phyloP scores from a whole-genome alignment of 352 stramenopile species.

The Globisporangium splendens region DNA sequence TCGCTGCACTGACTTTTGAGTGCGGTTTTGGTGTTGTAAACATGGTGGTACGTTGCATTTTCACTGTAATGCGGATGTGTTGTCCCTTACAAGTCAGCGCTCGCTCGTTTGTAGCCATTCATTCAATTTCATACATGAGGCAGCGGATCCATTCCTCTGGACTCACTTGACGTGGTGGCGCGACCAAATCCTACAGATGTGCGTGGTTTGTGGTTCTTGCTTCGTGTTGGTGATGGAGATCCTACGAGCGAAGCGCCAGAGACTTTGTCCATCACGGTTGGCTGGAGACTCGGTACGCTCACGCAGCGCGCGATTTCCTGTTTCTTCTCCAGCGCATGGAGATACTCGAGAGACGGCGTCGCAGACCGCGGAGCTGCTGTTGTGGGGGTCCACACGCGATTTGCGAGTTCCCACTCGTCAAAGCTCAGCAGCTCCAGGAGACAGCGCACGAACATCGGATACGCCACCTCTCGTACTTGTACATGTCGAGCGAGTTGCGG shows the following conservation, averaged over 20 bases:
- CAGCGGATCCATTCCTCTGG: slow-evolving; percentile 8
- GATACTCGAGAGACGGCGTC: slow-evolving; percentile 30
- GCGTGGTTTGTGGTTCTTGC: slow-evolving; percentile 15
- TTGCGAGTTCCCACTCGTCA: slow-evolving; percentile 59
- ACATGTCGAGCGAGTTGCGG: slow-evolving; percentile 84
- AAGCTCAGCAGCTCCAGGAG: slow-evolving; percentile 72
- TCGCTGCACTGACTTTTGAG: too few relatives aligned
- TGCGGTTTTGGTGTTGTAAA: too few relatives aligned
- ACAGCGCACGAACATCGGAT: slow-evolving; percentile 80
- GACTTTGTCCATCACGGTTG: slow-evolving; percentile 52
- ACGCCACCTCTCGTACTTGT: slow-evolving; percentile 77
- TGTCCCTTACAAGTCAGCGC: not conserved
- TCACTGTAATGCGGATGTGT: too few relatives aligned
- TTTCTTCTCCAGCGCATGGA: slow-evolving; percentile 18
- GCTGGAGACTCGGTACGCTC: slow-evolving; percentile 52
- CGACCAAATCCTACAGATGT: slow-evolving; percentile 13
- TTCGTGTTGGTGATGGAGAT: slow-evolving; percentile 10
- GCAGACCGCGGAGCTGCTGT: slow-evolving; percentile 7
- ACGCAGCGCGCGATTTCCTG: slow-evolving; percentile 48
- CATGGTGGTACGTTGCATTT: not conserved
- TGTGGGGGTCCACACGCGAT: slow-evolving; percentile 42
- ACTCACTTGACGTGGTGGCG: slow-evolving; percentile 5
- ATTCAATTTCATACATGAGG: slow-evolving; percentile 14
- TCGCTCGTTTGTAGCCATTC: not conserved
- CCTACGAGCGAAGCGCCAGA: slow-evolving; percentile 13